These are phyloP conservation scores for Xylariales sp. DNA, from an alignment of 2,329 filamentous ascomycete species.

Conservation along the genomic window DNA sequence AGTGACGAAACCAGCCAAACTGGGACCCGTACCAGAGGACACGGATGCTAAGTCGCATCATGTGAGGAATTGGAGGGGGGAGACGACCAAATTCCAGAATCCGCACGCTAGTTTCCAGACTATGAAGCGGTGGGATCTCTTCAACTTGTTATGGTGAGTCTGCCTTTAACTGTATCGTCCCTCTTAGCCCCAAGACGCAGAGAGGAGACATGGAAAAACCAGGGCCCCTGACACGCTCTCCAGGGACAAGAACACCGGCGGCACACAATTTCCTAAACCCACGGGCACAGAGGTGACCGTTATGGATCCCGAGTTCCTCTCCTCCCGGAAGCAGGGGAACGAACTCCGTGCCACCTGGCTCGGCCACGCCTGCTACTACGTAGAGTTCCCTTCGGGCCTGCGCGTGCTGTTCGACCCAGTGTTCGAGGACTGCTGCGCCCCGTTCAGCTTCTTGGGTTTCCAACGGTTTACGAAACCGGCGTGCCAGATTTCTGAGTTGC, in stretches of 20 bases:
- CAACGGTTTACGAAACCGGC: constrained; percentile 75
- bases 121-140: background rate
- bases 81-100: constrained; percentile 36
- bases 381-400: constrained; percentile 82
- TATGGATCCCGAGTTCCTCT: constrained; percentile 61
- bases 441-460: constrained; percentile 64
- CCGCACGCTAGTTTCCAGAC: constrained; percentile 8
- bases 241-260: constrained; percentile 30
- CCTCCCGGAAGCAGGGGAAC: constrained; percentile 37
- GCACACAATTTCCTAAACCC: constrained; percentile 52
- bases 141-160: background rate
- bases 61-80: constrained; percentile 34
- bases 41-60: constrained; percentile 45
- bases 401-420: constrained; percentile 92
- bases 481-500: constrained; percentile 73
- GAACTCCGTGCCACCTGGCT: constrained; percentile 83
- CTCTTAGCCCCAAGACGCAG: too few relatives aligned
- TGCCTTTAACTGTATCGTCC: too few relatives aligned
- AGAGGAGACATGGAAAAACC: too few relatives aligned
- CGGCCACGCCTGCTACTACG: constrained; percentile 88
- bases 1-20: constrained; percentile 2
- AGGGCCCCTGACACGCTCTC: background rate
- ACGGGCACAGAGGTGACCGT: constrained; percentile 55
- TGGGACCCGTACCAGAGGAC: constrained; percentile 27
- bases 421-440: constrained; percentile 82